Conservation (phyloP, 352 stramenopile species). For the Pythium sp. region DNA sequence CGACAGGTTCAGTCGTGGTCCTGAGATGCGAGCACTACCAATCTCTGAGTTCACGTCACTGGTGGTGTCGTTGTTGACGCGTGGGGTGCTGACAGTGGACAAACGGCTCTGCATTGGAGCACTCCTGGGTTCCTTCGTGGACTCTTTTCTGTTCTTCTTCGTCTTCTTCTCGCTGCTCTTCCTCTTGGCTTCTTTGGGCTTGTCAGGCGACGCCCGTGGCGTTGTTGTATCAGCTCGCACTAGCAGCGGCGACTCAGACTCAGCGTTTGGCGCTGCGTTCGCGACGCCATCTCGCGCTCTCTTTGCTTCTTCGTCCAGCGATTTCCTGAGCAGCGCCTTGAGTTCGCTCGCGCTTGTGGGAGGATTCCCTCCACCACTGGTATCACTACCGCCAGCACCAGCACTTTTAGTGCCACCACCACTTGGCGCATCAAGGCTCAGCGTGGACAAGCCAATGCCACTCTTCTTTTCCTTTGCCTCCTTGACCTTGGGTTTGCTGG, state of each 20-base stretch:
- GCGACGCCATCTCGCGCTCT: constrained; percentile 7
- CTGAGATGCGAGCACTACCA: constrained; percentile 20
- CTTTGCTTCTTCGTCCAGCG: constrained; percentile 3
- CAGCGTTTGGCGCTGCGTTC: constrained; percentile 25
- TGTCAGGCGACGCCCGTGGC: constrained; percentile 9
- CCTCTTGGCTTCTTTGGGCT: constrained; percentile 10
- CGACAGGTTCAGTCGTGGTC: constrained; percentile 23
- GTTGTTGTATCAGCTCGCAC: constrained; percentile 19
- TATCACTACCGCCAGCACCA: neutral
- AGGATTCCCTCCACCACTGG: neutral
- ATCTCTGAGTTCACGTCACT: neutral
- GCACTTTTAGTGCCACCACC: neutral
- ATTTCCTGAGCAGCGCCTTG: constrained; percentile 19
- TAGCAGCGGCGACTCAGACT: constrained; percentile 39
- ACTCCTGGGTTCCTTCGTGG: neutral
- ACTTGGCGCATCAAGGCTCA: neutral
- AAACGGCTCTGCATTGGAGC: neutral
- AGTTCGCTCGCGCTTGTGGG: constrained; percentile 16
- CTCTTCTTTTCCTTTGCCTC: neutral
- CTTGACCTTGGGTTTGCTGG: neutral
- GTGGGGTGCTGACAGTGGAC: neutral
- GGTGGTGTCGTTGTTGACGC: neutral
- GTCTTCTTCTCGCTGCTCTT: neutral
- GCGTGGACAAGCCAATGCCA: neutral
- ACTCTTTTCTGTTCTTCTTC: neutral